A percentile compares a stretch with the other conserved stretches of the same genome.
phyloP scores from a whole-genome alignment of 139 green algal genomes.

The Chlorella sp. region DNA sequence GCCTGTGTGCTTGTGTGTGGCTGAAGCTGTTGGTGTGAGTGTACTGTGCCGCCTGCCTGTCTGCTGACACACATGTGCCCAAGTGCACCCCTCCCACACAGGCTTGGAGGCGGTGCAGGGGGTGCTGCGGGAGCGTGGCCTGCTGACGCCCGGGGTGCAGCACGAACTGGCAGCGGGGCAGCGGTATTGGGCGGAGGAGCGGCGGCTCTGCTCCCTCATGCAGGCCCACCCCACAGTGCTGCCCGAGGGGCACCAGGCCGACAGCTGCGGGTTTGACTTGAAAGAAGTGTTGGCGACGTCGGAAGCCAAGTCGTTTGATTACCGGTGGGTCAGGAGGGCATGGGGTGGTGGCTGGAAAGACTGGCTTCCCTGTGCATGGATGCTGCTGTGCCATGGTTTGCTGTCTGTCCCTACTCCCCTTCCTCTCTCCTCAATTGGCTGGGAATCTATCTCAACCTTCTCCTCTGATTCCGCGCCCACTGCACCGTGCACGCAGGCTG shows the following conservation, averaged over 20 bases:
- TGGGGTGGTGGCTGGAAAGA: not conserved
- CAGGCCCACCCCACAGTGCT: not conserved
- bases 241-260: not conserved
- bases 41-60: not conserved
- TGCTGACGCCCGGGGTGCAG: slow-evolving; percentile 44
- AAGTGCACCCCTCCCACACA: not conserved
- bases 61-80: not conserved
- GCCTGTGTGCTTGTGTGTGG: too few species aligned
- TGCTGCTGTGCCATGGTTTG: not conserved
- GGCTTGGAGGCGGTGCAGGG: not conserved
- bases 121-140: slow-evolving; percentile 21
- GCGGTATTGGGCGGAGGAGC: slow-evolving; percentile 75
- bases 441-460: too few species aligned
- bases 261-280: slow-evolving; percentile 37
- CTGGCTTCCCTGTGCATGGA: not conserved
- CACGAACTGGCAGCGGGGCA: slow-evolving; percentile 66
- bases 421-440: too few species aligned
- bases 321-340: slow-evolving; percentile 41
- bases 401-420: too few species aligned
- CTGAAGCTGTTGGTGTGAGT: not conserved
- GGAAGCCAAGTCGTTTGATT: slow-evolving; percentile 83
- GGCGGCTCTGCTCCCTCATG: slow-evolving; percentile 59
- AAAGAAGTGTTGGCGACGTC: slow-evolving; percentile 63
- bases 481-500: slow-evolving; percentile 25
- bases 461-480: not conserved